Evolutionary conservation across 257 asterid species (phyloP).

Genomic region (Fraxinus pennsylvanica): DNA sequence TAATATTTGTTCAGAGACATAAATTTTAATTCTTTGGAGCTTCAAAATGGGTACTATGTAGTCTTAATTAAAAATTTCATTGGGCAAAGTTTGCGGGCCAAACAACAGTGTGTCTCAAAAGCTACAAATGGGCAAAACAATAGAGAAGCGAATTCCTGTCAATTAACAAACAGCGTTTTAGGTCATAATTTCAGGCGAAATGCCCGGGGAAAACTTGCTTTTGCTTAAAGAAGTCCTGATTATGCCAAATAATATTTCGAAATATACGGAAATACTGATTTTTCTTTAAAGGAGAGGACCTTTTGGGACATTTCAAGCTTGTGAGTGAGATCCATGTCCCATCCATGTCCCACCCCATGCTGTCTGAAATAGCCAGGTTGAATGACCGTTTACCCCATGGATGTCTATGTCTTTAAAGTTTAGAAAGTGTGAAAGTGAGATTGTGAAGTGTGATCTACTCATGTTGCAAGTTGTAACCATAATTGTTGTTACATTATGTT

Average conservation of each 20-base stretch:
- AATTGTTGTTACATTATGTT: too few species aligned
- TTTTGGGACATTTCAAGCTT: background rate
- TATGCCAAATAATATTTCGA: background rate
- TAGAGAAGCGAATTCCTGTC: background rate
- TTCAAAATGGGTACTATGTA: background rate
- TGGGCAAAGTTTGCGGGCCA: slow-evolving; percentile 1
- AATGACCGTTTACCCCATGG: too few species aligned
- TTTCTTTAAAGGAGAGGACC: background rate
- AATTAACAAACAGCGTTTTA: background rate
- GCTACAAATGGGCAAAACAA: background rate
- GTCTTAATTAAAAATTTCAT: background rate
- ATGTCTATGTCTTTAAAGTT: too few species aligned
- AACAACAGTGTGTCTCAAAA: background rate
- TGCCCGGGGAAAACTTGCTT: slow-evolving; percentile 17
- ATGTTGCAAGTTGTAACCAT: too few species aligned
- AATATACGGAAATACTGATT: background rate
- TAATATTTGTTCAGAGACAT: background rate
- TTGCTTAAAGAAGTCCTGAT: background rate
- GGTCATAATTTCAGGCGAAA: slow-evolving; percentile 44
- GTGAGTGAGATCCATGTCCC: too few species aligned
- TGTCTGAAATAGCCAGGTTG: slow-evolving; percentile 35
- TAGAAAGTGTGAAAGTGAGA: too few species aligned
- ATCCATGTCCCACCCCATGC: too few species aligned
- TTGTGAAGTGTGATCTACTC: too few species aligned
- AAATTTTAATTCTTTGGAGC: background rate